phyloP scores from a whole-genome alignment of 306 rosid species.

The Sphenostylis stenocarpa region DNA sequence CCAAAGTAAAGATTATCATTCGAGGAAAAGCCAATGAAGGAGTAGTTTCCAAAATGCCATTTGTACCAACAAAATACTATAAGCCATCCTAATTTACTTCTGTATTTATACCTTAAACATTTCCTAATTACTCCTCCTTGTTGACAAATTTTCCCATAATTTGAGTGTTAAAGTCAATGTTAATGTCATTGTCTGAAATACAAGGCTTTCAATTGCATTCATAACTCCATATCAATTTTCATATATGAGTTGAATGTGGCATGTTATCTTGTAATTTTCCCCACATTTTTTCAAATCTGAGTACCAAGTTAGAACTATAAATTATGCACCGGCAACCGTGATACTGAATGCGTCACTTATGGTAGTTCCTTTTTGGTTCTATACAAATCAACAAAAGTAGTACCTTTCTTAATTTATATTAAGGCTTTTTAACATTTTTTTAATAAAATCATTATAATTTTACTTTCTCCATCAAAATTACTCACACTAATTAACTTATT shows the following conservation, averaged over 20 bases:
- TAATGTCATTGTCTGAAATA: conserved; percentile 39
- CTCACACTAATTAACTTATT: too few relatives aligned
- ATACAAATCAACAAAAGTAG: too few relatives aligned
- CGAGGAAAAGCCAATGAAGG: conserved; percentile 94
- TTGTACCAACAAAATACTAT: conserved; percentile 93
- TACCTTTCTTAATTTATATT: too few relatives aligned
- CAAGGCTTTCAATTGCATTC: conserved; percentile 28
- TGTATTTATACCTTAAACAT: conserved; percentile 26
- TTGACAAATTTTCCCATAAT: conserved; percentile 38
- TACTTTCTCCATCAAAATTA: too few relatives aligned
- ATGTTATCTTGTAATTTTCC: conserved; percentile 14
- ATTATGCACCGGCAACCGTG: background rate
- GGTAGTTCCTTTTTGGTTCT: background rate
- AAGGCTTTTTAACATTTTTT: too few relatives aligned
- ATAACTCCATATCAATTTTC: conserved; percentile 6
- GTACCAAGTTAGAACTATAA: background rate
- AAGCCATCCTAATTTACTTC: conserved; percentile 64
- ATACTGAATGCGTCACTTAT: background rate
- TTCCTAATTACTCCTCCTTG: conserved; percentile 6
- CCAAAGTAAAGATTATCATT: conserved; percentile 82
- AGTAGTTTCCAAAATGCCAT: conserved; percentile 91
- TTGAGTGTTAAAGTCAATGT: conserved; percentile 37
- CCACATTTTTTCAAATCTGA: background rate
- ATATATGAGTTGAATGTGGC: background rate
- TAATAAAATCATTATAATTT: too few relatives aligned